Conservation (phyloP, 768 basidiomycete genomes). For the Obba rivulosa region DNA sequence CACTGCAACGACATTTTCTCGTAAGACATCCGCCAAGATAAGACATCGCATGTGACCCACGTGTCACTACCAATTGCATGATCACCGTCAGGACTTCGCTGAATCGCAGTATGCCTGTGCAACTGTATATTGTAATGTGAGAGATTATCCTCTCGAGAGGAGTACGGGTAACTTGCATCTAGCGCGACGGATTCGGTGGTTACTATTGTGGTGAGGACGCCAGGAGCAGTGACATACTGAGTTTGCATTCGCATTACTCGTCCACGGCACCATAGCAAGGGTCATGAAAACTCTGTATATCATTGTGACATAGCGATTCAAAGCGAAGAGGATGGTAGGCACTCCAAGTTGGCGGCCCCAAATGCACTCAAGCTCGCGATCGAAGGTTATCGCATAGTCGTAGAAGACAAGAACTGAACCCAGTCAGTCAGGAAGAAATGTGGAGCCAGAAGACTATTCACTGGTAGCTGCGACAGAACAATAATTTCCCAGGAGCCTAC, state of each 20-base stretch:
- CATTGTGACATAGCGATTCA: slow-evolving; percentile 5
- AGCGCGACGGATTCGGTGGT: too few relatives aligned
- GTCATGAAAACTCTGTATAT: slow-evolving; percentile 2
- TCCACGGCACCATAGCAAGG: slow-evolving; percentile 2
- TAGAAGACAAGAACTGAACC: slow-evolving; percentile 5
- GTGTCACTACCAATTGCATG: neutral
- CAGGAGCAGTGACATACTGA: neutral
- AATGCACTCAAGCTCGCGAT: slow-evolving; percentile 3
- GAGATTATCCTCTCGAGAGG: too few relatives aligned
- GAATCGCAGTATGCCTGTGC: neutral
- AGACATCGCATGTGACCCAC: neutral
- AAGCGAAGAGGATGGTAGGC: slow-evolving; percentile 1
- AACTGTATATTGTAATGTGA: neutral
- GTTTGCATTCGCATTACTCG: neutral
- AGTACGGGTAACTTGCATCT: slow-evolving; percentile 3
- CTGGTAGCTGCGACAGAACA: slow-evolving; percentile 5
- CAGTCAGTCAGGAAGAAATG: neutral
- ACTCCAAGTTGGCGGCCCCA: slow-evolving; percentile 3
- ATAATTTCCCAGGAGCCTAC: slow-evolving; percentile 6
- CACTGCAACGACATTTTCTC: neutral
- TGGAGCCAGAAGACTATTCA: neutral
- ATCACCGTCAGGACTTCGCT: neutral
- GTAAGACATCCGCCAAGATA: neutral
- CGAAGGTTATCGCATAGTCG: slow-evolving; percentile 8
- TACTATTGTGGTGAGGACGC: too few relatives aligned